phyloP scores from a whole-genome alignment of 352 stramenopile genomes.

The Blastocystis sp. region DNA sequence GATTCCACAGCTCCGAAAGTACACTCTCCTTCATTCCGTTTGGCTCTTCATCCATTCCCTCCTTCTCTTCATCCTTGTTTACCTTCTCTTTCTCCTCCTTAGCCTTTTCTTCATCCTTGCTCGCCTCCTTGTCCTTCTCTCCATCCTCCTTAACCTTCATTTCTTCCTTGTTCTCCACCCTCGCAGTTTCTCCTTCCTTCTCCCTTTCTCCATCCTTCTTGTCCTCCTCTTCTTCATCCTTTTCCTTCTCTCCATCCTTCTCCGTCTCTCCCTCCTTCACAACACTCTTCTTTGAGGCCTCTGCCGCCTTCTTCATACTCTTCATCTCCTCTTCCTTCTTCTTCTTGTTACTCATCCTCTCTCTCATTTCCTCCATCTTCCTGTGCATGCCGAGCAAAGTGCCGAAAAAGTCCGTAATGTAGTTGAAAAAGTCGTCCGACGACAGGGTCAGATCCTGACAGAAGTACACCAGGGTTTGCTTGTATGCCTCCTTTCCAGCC shows the following conservation, averaged over 20 bases:
- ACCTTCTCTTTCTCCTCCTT: background rate
- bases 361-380: conserved; percentile 30
- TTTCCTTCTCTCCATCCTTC: conserved; percentile 44
- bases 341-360: conserved; percentile 36
- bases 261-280: background rate
- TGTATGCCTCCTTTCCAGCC: conserved; percentile 20
- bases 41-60: background rate
- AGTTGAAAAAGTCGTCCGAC: conserved; percentile 59
- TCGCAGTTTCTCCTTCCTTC: background rate
- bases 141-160: background rate
- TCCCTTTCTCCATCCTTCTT: too few species aligned
- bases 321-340: conserved; percentile 49
- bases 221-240: background rate
- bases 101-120: background rate
- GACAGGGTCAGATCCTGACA: conserved; percentile 34
- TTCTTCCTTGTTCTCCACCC: background rate
- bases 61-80: background rate
- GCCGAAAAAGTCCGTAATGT: conserved; percentile 34
- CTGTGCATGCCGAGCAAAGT: background rate
- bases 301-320: background rate
- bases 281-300: background rate
- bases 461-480: conserved; percentile 21
- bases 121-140: background rate
- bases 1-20: background rate
- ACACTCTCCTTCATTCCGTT: too few species aligned